Conservation (phyloP, 177 flowering plant genomes). For the Tripterygium wilfordii region DNA sequence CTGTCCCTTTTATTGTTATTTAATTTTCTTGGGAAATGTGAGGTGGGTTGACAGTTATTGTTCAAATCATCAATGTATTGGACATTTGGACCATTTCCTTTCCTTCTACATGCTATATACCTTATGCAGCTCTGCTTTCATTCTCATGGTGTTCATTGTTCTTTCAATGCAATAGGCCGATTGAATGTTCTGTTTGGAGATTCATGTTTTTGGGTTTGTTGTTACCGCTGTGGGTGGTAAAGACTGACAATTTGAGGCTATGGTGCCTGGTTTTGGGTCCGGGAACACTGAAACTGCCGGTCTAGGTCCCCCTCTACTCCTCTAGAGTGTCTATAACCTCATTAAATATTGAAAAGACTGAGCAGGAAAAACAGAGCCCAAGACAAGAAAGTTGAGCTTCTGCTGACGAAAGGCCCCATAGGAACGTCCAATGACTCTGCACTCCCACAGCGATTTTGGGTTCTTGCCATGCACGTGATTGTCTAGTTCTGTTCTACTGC, state of each 20-base stretch:
- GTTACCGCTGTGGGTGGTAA: background rate
- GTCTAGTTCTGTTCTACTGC: no score
- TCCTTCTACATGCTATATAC: background rate
- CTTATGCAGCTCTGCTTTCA: no score
- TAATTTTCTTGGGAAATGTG: constrained; percentile 13
- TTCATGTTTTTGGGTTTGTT: no score
- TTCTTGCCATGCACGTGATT: constrained; percentile 10
- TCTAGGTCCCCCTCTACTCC: background rate
- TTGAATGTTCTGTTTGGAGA: no score
- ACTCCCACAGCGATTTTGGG: constrained; percentile 4
- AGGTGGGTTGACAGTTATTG: background rate
- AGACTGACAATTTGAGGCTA: background rate
- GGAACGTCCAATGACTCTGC: constrained; percentile 10
- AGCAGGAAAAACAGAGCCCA: constrained; percentile 6
- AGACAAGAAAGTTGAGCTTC: constrained; percentile 13
- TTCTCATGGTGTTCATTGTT: no score
- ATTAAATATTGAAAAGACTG: background rate
- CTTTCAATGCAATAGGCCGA: no score
- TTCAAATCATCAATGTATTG: background rate
- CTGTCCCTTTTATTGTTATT: constrained; percentile 1
- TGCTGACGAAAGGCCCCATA: background rate
- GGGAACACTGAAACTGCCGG: background rate
- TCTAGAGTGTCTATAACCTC: no score
- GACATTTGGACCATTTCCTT: background rate
- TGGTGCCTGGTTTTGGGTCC: background rate